phyloP scores from a whole-genome alignment of 1,284 basidiomycete species.

The Megacollybia platyphylla region DNA sequence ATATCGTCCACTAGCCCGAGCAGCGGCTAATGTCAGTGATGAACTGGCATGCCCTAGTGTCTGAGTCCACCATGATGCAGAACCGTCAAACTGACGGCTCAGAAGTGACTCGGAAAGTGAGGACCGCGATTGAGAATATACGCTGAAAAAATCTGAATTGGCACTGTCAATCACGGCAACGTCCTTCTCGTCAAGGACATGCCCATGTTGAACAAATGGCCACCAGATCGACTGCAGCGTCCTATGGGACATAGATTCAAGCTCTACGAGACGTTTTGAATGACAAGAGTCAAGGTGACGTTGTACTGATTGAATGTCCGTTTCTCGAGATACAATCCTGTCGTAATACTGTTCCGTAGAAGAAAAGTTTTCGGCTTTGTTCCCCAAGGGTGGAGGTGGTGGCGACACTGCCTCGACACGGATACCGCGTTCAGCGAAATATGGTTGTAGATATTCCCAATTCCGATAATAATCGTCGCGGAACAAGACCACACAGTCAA shows the following conservation, averaged over 20 bases:
- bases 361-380: constrained; percentile 34
- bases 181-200: constrained; percentile 54
- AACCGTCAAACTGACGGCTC: constrained; percentile 75
- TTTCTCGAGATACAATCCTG: constrained; percentile 18
- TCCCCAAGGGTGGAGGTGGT: constrained; percentile 44
- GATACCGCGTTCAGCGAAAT: constrained; percentile 67
- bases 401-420: constrained; percentile 42
- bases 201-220: constrained; percentile 93
- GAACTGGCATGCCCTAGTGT: constrained; percentile 78
- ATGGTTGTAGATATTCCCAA: constrained; percentile 69
- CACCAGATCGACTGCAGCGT: constrained; percentile 84
- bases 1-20: constrained; percentile 83
- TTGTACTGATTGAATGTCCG: constrained; percentile 39
- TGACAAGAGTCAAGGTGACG: constrained; percentile 59
- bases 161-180: constrained; percentile 92
- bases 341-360: constrained; percentile 66
- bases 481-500: constrained; percentile 84
- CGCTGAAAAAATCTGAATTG: constrained; percentile 74
- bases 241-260: constrained; percentile 70
- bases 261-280: constrained; percentile 44
- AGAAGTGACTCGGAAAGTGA: constrained; percentile 30
- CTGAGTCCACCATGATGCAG: constrained; percentile 99
- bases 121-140: constrained; percentile 15
- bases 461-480: constrained; percentile 83
- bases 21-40: constrained; percentile 74